Evolutionary conservation across 441 rosid genomes (phyloP).

Genomic region (Populus tomentosa): DNA sequence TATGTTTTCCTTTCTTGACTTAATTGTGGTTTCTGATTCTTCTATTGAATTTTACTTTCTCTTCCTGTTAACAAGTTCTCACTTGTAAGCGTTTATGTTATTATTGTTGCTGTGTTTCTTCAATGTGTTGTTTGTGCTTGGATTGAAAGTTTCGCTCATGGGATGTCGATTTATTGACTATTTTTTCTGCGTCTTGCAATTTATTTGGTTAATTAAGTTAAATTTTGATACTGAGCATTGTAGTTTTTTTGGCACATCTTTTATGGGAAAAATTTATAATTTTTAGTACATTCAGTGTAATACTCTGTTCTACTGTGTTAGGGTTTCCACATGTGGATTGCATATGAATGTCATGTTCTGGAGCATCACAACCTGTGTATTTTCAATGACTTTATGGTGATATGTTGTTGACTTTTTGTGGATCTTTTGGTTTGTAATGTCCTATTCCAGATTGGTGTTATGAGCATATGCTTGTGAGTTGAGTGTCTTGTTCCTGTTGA

Average conservation of each 20-base stretch:
- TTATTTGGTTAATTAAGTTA: neutral
- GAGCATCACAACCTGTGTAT: neutral
- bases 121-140: neutral
- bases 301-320: neutral
- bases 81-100: neutral
- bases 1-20: neutral
- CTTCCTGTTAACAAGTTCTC: neutral
- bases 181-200: neutral
- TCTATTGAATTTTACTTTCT: neutral
- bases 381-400: neutral
- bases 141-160: neutral
- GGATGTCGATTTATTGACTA: neutral
- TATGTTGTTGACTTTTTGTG: neutral
- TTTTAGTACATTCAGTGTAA: neutral
- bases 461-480: neutral
- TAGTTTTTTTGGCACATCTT: neutral
- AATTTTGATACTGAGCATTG: neutral
- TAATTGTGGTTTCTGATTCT: neutral
- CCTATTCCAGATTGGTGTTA: neutral
- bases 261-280: neutral
- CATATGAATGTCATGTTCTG: neutral
- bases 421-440: neutral
- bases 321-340: neutral
- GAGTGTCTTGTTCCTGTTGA: neutral
- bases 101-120: neutral